Conservation (phyloP, 305 asterid genomes). For the Ilex paraguariensis region DNA sequence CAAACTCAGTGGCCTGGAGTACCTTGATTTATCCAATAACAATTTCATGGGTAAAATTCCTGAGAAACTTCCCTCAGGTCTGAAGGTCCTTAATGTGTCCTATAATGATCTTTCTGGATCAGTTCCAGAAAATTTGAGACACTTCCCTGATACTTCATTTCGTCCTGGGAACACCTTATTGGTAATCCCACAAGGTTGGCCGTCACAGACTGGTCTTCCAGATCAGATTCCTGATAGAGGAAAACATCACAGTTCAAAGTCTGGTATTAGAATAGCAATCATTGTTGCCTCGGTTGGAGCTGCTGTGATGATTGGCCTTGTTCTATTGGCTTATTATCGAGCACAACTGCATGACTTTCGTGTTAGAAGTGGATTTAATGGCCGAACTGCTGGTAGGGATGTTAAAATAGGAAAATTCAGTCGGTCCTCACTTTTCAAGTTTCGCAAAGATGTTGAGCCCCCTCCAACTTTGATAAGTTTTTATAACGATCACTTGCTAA, state of each 20-base stretch:
- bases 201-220: constrained; percentile 23
- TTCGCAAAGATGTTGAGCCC: constrained; percentile 47
- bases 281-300: constrained; percentile 80
- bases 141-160: constrained; percentile 63
- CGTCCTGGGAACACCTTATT: constrained; percentile 56
- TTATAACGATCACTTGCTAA: constrained; percentile 79
- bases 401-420: constrained; percentile 53
- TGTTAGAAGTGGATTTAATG: constrained; percentile 34
- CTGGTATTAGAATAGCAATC: constrained; percentile 60
- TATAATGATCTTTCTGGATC: constrained; percentile 63
- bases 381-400: constrained; percentile 48
- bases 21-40: constrained; percentile 73
- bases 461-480: constrained; percentile 72
- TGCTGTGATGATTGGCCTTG: constrained; percentile 62
- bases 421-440: constrained; percentile 60
- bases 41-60: constrained; percentile 69
- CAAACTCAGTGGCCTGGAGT: constrained; percentile 58
- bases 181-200: constrained; percentile 11
- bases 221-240: constrained; percentile 1
- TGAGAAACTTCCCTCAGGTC: constrained; percentile 49
- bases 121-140: constrained; percentile 59
- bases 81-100: constrained; percentile 55
- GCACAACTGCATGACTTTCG: constrained; percentile 54
- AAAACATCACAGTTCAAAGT: constrained; percentile 32
- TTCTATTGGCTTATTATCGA: constrained; percentile 69